Conservation (phyloP, 2,329 filamentous ascomycete species). For the Pleomassaria siparia region DNA sequence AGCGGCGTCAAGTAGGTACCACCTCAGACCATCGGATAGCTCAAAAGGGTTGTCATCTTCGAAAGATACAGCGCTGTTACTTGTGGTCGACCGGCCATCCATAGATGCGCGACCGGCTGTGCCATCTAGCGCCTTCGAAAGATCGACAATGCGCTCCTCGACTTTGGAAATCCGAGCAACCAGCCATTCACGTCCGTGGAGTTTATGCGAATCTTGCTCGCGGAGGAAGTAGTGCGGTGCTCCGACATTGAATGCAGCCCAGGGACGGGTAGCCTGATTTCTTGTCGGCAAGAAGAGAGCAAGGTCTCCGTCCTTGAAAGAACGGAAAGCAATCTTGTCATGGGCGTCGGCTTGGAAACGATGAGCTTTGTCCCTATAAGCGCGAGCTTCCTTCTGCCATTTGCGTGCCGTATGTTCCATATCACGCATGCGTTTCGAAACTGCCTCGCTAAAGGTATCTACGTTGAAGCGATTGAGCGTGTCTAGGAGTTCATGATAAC, state of each 20-base stretch:
- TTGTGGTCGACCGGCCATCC: conserved; percentile 51
- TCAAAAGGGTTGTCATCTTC: conserved; percentile 98
- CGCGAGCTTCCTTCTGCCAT: conserved; percentile 84
- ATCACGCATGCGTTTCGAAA: conserved; percentile 89
- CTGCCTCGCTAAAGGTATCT: conserved; percentile 78
- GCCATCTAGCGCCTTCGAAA: conserved; percentile 73
- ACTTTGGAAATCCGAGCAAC: conserved; percentile 89
- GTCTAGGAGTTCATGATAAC: conserved; percentile 74
- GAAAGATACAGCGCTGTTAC: conserved; percentile 56
- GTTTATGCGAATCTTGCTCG: conserved; percentile 84
- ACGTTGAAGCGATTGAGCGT: conserved; percentile 78
- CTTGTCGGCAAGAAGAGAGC: conserved; percentile 91
- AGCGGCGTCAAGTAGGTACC: conserved; percentile 91
- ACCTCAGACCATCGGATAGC: conserved; percentile 88
- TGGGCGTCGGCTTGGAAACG: conserved; percentile 79
- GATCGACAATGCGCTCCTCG: conserved; percentile 89
- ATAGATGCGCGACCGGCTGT: conserved; percentile 44
- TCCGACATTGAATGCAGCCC: conserved; percentile 97
- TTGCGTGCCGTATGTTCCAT: conserved; percentile 91
- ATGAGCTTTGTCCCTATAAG: conserved; percentile 85
- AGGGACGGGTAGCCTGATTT: conserved; percentile 91
- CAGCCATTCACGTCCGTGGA: conserved; percentile 90
- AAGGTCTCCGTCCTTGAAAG: conserved; percentile 95
- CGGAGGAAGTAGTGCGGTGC: conserved; percentile 96
- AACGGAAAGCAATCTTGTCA: conserved; percentile 92